Evolutionary conservation across 192 early-diverging fungal species (phyloP).

Genomic region (Backusella parvicylindrica): DNA sequence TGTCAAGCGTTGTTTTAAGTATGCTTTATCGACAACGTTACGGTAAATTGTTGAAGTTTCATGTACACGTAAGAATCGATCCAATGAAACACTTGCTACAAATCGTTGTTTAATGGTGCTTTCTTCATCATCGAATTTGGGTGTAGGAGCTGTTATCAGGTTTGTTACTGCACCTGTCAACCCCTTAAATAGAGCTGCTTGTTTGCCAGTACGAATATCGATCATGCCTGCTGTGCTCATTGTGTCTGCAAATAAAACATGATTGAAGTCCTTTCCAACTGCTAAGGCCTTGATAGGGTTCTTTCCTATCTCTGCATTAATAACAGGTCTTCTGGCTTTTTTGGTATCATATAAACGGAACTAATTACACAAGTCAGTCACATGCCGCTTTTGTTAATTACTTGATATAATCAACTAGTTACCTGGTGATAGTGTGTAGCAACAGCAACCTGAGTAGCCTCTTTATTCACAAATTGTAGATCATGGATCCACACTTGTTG

Average conservation of each 20-base stretch:
- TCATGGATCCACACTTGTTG: conserved; percentile 90
- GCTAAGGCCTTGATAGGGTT: conserved; percentile 59
- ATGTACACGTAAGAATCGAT: conserved; percentile 77
- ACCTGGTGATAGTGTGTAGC: conserved; percentile 69
- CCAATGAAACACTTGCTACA: conserved; percentile 59
- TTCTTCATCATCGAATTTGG: conserved; percentile 2
- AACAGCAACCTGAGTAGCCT: conserved; percentile 54
- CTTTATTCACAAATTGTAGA: conserved; percentile 66
- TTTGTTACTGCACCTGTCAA: conserved; percentile 55
- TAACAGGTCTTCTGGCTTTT: conserved; percentile 62
- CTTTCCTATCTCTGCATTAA: conserved; percentile 63
- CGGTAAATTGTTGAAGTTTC: conserved; percentile 51
- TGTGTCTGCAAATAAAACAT: conserved; percentile 66
- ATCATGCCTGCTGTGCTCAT: conserved; percentile 57
- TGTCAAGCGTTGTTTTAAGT: conserved; percentile 75
- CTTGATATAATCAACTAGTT: conserved; percentile 9
- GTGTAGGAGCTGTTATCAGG: neutral
- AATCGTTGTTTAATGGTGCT: neutral
- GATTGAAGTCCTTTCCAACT: conserved; percentile 41
- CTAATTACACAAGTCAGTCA: conserved; percentile 19
- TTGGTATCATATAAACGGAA: conserved; percentile 85
- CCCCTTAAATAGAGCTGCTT: conserved; percentile 59
- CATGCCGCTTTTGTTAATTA: neutral
- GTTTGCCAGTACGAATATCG: conserved; percentile 54
- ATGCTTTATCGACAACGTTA: conserved; percentile 58